A percentile compares a stretch with the other conserved stretches of the same genome.
Conservation (phyloP, 2,329 filamentous ascomycete species). For the Colletotrichum tofieldiae region DNA sequence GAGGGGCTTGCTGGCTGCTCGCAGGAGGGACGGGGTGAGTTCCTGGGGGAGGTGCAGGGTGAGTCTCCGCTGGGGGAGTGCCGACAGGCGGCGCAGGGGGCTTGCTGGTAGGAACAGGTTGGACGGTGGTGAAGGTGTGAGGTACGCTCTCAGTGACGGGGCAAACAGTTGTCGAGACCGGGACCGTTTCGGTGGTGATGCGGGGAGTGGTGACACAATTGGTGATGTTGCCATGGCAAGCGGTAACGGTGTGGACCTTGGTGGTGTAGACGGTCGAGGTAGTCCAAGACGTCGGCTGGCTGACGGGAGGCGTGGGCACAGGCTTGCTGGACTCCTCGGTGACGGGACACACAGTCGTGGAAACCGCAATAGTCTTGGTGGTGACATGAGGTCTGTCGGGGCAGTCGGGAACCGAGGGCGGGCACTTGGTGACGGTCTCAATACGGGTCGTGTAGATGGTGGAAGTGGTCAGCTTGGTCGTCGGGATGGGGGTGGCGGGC, state of each 20-base stretch:
- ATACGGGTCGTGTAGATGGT: conserved; percentile 44
- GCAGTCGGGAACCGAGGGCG: conserved; percentile 40
- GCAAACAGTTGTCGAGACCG: conserved; percentile 59
- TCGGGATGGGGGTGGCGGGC: conserved; percentile 35
- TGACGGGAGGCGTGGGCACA: background rate
- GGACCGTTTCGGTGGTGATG: conserved; percentile 57
- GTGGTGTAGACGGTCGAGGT: conserved; percentile 45
- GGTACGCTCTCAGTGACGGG: conserved; percentile 34
- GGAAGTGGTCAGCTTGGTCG: conserved; percentile 41
- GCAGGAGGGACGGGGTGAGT: conserved; percentile 1
- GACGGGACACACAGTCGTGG: conserved; percentile 57
- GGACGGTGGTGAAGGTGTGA: conserved; percentile 28
- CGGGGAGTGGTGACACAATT: conserved; percentile 44
- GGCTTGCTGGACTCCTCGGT: conserved; percentile 1
- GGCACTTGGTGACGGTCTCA: conserved; percentile 42
- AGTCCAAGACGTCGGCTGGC: conserved; percentile 8
- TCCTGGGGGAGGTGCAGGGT: background rate
- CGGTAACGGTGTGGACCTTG: conserved; percentile 40
- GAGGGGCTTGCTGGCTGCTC: background rate
- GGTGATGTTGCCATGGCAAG: conserved; percentile 32
- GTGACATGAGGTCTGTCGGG: conserved; percentile 50
- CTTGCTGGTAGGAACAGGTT: conserved; percentile 9
- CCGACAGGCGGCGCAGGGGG: conserved; percentile 7
- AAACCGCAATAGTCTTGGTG: conserved; percentile 57
- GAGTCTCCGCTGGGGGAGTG: background rate